Evolutionary conservation across 495 filamentous ascomycete genomes (phyloP), one percentile per base, ranked within the genome.

Genomic region (Viridothelium virens): DNA sequence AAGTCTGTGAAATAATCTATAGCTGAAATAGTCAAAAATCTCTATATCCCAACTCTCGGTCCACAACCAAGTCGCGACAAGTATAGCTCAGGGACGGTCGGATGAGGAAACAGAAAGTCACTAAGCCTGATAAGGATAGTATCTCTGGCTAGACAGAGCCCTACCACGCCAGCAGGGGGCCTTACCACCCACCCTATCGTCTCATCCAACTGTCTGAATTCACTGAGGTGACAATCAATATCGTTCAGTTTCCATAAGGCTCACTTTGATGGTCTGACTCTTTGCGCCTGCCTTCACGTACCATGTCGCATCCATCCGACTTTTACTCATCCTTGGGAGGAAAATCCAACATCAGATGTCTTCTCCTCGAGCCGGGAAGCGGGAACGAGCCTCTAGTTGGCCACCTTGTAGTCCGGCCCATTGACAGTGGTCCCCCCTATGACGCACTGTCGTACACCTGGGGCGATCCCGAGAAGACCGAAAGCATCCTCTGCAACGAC

Each of bases 361-460:
- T 46, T 46, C 41, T 46, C 41, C 41, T 46, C 41, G 41, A 46
- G 41, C 41, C 41, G 41, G 41, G 41, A 46, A 46, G 14, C 41
- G 41, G 41, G 9, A 16, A 46, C 41, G 41, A 46, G 41, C 41
- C 41, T 9, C 41, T 46, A 46, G 41, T 46, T 46, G 41, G 41
- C 41, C 41, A 46, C 41, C 41, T 46, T 46, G 41, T 46, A 46
- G 41, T 46, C 14, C 14, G 41, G 41, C 14, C 41, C 41, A 46
- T 46, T 46, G 9, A 46, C 41, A 46, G 41, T 46, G 41, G 41
- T 16, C 41, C 47, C 16, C 64, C 64, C 9, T 72, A 72, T 39
- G 69, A 72, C 63, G 69, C 70, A 18, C 64, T 72, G 1, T 72
- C 70, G 12, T 72, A 72, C 47, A 67, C 63, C 1, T 72, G 70